Evolutionary conservation across 805 yeast species (phyloP).

Genomic region (Saturnispora kantuleensis): DNA sequence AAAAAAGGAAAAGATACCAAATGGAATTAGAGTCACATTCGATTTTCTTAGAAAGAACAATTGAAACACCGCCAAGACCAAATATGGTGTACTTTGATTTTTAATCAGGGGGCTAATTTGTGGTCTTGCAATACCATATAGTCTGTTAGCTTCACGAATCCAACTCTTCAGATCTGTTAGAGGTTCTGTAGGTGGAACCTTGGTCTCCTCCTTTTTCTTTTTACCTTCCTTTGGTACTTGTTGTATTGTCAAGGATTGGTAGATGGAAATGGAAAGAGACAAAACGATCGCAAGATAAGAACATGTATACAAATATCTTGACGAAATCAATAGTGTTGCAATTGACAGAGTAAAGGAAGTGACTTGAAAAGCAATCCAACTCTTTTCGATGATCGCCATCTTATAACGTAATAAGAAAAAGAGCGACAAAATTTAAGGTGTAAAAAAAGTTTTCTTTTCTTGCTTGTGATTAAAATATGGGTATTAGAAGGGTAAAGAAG

Average conservation of each 20-base stretch:
- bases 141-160: conserved; percentile 1
- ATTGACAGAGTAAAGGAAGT: conserved; percentile 30
- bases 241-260: conserved; percentile 38
- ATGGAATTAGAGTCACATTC: conserved; percentile 59
- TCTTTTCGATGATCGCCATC: conserved; percentile 16
- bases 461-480: conserved; percentile 1
- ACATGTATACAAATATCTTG: conserved; percentile 39
- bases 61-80: conserved; percentile 46
- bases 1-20: conserved; percentile 67
- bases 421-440: neutral
- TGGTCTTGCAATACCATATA: conserved; percentile 5
- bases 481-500: conserved; percentile 1
- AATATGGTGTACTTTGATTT: conserved; percentile 40
- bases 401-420: neutral
- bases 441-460: conserved; percentile 2
- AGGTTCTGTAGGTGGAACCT: conserved; percentile 11
- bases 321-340: conserved; percentile 23
- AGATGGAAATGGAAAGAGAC: conserved; percentile 69
- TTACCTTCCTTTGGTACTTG: conserved; percentile 22
- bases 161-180: conserved; percentile 3
- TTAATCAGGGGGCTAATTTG: conserved; percentile 8
- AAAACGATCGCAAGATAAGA: conserved; percentile 55
- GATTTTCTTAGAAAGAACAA: conserved; percentile 48
- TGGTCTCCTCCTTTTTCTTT: conserved; percentile 33
- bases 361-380: conserved; percentile 60